phyloP scores from a whole-genome alignment of 2,329 filamentous ascomycete genomes.

The Sarocladiaceae sp. region DNA sequence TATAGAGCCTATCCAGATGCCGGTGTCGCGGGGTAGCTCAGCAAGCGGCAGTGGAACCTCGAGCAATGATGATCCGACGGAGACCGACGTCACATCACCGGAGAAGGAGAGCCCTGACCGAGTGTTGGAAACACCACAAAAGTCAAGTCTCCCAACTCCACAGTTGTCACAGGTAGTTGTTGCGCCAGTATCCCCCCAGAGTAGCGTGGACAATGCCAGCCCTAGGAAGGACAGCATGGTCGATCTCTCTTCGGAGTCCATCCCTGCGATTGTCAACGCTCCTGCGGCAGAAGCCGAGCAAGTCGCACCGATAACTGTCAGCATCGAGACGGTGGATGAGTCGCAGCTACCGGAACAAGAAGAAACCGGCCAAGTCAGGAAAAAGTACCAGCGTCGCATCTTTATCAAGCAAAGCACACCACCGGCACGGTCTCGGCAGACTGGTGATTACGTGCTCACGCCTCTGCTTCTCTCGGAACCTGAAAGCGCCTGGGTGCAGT shows the following conservation, averaged over 20 bases:
- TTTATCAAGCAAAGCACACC: conserved; percentile 28
- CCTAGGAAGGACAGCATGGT: not conserved
- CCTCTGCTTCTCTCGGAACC: conserved; percentile 68
- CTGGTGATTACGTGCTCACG: conserved; percentile 80
- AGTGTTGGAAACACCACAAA: conserved; percentile 22
- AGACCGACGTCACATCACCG: conserved; percentile 44
- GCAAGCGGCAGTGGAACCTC: conserved; percentile 21
- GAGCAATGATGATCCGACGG: conserved; percentile 21
- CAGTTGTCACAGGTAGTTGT: conserved; percentile 8
- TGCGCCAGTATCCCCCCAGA: conserved; percentile 25
- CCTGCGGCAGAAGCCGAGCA: conserved; percentile 13
- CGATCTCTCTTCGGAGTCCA: conserved; percentile 24
- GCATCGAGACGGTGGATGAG: conserved; percentile 19
- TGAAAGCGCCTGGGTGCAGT: conserved; percentile 78
- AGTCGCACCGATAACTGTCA: conserved; percentile 17
- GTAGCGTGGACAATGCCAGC: conserved; percentile 14
- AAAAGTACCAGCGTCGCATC: conserved; percentile 28
- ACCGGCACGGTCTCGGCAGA: conserved; percentile 40
- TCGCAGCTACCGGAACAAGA: conserved; percentile 3
- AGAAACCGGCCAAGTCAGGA: conserved; percentile 19
- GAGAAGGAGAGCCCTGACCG: conserved; percentile 40
- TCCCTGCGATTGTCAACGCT: conserved; percentile 25
- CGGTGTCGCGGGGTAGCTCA: conserved; percentile 33
- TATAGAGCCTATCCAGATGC: conserved; percentile 20
- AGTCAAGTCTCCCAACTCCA: not conserved